Percentiles rank a stretch among this genome's conserved stretches.
These are phyloP conservation scores for Solioccasus polychromus DNA, from an alignment of 768 basidiomycete species.

Conservation along the genomic window DNA sequence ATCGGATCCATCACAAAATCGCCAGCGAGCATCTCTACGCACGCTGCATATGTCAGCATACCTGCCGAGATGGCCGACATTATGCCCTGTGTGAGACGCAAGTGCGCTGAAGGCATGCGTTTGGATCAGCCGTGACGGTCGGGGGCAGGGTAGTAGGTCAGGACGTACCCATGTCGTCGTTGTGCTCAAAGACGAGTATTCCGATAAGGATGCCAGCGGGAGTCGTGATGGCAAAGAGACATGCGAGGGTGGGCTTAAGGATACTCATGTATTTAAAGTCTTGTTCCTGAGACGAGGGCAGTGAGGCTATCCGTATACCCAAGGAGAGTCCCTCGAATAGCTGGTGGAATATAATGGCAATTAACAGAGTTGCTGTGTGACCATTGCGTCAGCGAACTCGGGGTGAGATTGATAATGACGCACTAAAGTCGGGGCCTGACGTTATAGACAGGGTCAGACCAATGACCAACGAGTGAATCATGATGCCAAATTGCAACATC, in stretches of 20 bases:
- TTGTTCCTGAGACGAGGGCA: constrained; percentile 42
- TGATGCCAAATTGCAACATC: constrained; percentile 82
- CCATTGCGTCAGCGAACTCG: neutral
- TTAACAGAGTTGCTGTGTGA: constrained; percentile 59
- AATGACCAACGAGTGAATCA: constrained; percentile 82
- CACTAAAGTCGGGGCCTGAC: constrained; percentile 67
- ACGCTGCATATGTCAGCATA: constrained; percentile 79
- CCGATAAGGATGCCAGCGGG: constrained; percentile 67
- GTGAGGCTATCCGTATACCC: constrained; percentile 72
- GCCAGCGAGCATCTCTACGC: constrained; percentile 84
- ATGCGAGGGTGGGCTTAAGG: constrained; percentile 53
- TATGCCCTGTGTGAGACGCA: constrained; percentile 62
- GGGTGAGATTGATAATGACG: constrained; percentile 24
- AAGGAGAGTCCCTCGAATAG: constrained; percentile 82
- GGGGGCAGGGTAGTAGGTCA: neutral
- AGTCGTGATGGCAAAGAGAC: constrained; percentile 72
- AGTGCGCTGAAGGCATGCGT: constrained; percentile 32
- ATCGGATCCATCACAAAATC: constrained; percentile 75
- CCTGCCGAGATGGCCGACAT: constrained; percentile 83
- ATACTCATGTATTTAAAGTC: constrained; percentile 23
- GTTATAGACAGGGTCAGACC: constrained; percentile 75
- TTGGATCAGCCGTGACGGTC: neutral
- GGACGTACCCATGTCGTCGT: constrained; percentile 25
- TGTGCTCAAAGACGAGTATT: constrained; percentile 42
- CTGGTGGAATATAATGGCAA: constrained; percentile 79